Evolutionary conservation across 129 eudicot species (phyloP), one percentile per base, ranked within the genome.

Genomic region (Arctium minus): DNA sequence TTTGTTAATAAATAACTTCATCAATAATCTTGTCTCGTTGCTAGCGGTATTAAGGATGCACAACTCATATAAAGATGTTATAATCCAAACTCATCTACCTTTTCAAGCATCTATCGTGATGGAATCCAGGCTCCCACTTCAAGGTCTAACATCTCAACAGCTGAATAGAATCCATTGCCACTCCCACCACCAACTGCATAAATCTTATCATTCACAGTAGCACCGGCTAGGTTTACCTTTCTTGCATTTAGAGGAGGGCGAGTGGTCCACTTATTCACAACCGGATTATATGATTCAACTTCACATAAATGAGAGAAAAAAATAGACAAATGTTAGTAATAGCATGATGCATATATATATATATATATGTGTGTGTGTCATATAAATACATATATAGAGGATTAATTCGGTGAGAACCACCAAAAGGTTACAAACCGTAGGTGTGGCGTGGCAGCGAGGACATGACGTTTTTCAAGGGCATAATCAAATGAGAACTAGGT

Each of bases 151-250:
- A 94, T 92, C 87, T 94, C 97, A 68, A 90, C 93, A 18, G 84
- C 83, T 8, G 97, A 92, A 80, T 86, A 92, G 78, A 84, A 78
- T 17, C 83, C 91, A 78, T 70, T 18, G 17, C 87, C 95, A 80
- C 89, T 81, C 75, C 97, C 98, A 73, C 98, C 98, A 60, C 97
- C 98, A 75, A 92, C 68, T 12, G 97, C 95, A 80, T 86, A 94
- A 11, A 94, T 85, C 88, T 92, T 92, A 74, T 83, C 83, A 70
- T 92, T 76, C 72, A 90, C 80, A 69, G 91, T 83, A 56, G 93
- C 93, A 32, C 92, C 92, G 78, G 93, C 98, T 82, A 94, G 84
- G 83, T 90, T 89, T 75, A 97, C 98, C 74, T 80, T 92, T 80
- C 70, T 78, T 76, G 38, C 82, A 39, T 87, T 92, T 87, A 94